phyloP scores from a whole-genome alignment of 2,329 filamentous ascomycete genomes.

The Teratosphaeria zuluensis region DNA sequence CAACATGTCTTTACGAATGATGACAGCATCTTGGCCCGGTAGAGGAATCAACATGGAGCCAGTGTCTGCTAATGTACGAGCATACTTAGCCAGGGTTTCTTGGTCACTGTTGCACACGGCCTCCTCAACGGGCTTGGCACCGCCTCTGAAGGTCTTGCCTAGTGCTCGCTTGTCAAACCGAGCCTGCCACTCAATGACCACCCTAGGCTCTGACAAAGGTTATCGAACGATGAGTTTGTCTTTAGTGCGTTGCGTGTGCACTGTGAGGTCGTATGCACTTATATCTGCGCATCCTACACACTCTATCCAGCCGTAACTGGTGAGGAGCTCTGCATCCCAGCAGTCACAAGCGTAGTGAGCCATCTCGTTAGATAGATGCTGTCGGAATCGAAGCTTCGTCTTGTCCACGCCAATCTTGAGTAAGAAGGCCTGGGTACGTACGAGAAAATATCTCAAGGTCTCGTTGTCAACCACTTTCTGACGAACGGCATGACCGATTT shows the following conservation, averaged over 20 bases:
- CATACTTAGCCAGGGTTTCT: constrained; percentile 68
- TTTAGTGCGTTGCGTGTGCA: constrained; percentile 88
- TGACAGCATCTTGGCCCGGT: constrained; percentile 55
- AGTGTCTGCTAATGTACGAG: constrained; percentile 59
- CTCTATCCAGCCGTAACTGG: constrained; percentile 93
- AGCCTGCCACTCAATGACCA: constrained; percentile 77
- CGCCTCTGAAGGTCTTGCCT: constrained; percentile 89
- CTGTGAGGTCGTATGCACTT: constrained; percentile 85
- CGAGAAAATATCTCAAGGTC: constrained; percentile 94
- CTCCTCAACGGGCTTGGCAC: constrained; percentile 77
- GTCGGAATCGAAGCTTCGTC: constrained; percentile 85
- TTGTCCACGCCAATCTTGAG: constrained; percentile 78
- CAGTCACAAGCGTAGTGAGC: constrained; percentile 94
- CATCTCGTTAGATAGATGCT: constrained; percentile 89
- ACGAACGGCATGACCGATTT: constrained; percentile 78
- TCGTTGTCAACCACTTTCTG: constrained; percentile 86
- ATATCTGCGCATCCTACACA: constrained; percentile 95
- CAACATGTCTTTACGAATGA: constrained; percentile 69
- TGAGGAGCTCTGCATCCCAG: constrained; percentile 92
- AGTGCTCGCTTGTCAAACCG: constrained; percentile 93
- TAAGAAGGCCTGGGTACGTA: constrained; percentile 85
- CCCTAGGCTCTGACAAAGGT: constrained; percentile 64
- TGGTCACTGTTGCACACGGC: constrained; percentile 69
- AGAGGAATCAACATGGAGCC: constrained; percentile 74
- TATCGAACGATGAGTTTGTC: constrained; percentile 77